Evolutionary conservation across 2,329 filamentous ascomycete genomes (phyloP), one percentile per base, ranked within the genome.

Genomic region (Grosmannia huntii): DNA sequence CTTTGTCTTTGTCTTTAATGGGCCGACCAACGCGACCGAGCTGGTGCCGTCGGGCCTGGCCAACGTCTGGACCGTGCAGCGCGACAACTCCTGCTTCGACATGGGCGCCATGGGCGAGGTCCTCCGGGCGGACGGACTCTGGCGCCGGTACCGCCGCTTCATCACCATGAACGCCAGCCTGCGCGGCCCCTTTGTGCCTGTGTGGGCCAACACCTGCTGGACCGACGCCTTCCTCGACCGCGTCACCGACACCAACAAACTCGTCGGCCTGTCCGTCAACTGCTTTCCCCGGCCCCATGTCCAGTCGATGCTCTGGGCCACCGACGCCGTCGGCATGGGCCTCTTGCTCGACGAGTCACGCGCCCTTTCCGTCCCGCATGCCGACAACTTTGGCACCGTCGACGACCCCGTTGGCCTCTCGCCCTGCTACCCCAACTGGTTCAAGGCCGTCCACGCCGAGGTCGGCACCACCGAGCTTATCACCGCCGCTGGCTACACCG

Each of bases 1-100:
- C 62, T 73, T 73, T 61, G 62, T 73, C 60, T 73, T 73, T 62
- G 69, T 73, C 58, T 62, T 73, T 53, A 71, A 72, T 54, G 72
- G 71, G 44, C 62, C 66, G 49, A 67, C 67, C 33, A 63, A 67
- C 52, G 64, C 61, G 2, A 57, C 59, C 46, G 31, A 53, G 2
- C 41, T 58, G n/a, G 65, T 73, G 54, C 70, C 71, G 0, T 7
- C 44, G 3, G 41, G 28, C 14, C 60, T 61, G 38, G 49, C 63
- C n/a, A 72, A 73, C 60, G 65, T 72, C 55, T 63, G 64, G 44
- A 57, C 69, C 36, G 62, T 72, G 28, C 58, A 63, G 11, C 67
- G 68, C 4, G 51, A 63, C 12, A 67, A 71, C 59, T 66, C 64
- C 10, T 73, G 70, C 63, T 73, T 65, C 61, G 70, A 72, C 56